Percentiles rank a stretch among this genome's conserved stretches.
phyloP scores from a whole-genome alignment of 371 early-diverging fungal species.

The Apophysomyces sp. region DNA sequence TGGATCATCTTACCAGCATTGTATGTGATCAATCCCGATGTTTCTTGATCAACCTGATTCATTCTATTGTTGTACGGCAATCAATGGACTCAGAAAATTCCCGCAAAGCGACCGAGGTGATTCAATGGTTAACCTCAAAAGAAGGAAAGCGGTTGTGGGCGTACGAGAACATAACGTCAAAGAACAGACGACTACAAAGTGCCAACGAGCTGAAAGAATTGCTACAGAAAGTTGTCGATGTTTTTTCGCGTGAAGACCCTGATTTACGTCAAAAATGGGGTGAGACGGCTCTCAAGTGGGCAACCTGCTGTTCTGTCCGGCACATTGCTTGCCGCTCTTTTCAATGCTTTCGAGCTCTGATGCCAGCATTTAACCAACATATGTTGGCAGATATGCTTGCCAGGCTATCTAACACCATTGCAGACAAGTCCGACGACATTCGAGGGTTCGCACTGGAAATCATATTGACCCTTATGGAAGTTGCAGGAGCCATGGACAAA shows the following conservation, averaged over 20 bases:
- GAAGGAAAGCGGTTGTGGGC: slow-evolving; percentile 82
- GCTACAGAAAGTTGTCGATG: slow-evolving; percentile 37
- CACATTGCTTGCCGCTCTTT: slow-evolving; percentile 89
- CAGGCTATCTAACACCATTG: slow-evolving; percentile 82
- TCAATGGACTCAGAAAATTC: slow-evolving; percentile 60
- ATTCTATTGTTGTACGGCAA: slow-evolving; percentile 65
- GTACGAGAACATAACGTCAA: slow-evolving; percentile 77
- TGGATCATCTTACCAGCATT: slow-evolving; percentile 75
- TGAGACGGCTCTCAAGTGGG: slow-evolving; percentile 86
- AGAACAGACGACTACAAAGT: slow-evolving; percentile 45
- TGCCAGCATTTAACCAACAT: slow-evolving; percentile 73
- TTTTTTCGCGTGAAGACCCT: slow-evolving; percentile 63
- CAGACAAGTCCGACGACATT: slow-evolving; percentile 79
- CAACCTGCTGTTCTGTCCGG: slow-evolving; percentile 86
- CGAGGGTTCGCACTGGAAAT: slow-evolving; percentile 89
- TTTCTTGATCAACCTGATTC: slow-evolving; percentile 80
- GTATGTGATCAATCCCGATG: slow-evolving; percentile 81
- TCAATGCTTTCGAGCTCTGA: slow-evolving; percentile 81
- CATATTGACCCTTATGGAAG: slow-evolving; percentile 69
- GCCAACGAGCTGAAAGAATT: slow-evolving; percentile 44
- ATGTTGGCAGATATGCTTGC: slow-evolving; percentile 85
- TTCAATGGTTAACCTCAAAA: slow-evolving; percentile 60
- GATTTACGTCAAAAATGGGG: slow-evolving; percentile 87
- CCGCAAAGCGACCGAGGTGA: slow-evolving; percentile 58
- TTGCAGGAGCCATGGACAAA: slow-evolving; percentile 59